Conservation (phyloP, 108 stramenopile species). For the Skeletonema grethae region DNA sequence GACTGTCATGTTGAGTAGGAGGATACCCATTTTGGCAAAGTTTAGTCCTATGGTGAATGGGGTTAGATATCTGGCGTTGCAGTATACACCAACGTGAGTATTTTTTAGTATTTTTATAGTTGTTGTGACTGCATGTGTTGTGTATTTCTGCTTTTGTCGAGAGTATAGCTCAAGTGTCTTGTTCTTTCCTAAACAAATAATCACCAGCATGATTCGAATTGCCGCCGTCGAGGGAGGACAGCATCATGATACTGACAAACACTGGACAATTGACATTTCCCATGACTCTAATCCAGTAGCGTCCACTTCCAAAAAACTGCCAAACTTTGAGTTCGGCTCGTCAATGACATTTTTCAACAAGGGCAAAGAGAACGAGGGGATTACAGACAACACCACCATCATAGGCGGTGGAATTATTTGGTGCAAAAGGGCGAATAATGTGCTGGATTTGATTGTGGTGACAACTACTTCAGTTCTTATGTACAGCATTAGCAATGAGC, state of each 20-base stretch:
- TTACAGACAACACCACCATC: slow-evolving; percentile 16
- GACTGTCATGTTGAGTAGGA: neutral
- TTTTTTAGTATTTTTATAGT: neutral
- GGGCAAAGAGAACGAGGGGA: slow-evolving; percentile 7
- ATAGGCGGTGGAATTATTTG: slow-evolving; percentile 41
- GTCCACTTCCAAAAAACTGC: slow-evolving; percentile 9
- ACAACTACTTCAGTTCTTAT: slow-evolving; percentile 25
- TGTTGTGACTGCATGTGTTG: neutral
- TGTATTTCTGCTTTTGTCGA: neutral
- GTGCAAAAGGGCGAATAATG: slow-evolving; percentile 10
- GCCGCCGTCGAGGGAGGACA: neutral
- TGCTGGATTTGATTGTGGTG: slow-evolving; percentile 28
- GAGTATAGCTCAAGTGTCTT: neutral
- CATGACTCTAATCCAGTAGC: slow-evolving; percentile 17
- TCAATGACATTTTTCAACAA: slow-evolving; percentile 10
- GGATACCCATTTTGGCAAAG: slow-evolving; percentile 42
- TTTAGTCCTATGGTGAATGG: slow-evolving; percentile 38
- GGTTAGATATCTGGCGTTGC: slow-evolving; percentile 30
- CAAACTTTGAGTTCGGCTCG: slow-evolving; percentile 7
- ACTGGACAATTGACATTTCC: slow-evolving; percentile 42
- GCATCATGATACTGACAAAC: slow-evolving; percentile 9
- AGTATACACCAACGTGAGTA: slow-evolving; percentile 34
- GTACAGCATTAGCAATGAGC: slow-evolving; percentile 21
- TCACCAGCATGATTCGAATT: slow-evolving; percentile 3
- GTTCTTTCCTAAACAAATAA: neutral